Evolutionary conservation across 805 yeast species (phyloP).

Genomic region (Barnettozyma sp.): DNA sequence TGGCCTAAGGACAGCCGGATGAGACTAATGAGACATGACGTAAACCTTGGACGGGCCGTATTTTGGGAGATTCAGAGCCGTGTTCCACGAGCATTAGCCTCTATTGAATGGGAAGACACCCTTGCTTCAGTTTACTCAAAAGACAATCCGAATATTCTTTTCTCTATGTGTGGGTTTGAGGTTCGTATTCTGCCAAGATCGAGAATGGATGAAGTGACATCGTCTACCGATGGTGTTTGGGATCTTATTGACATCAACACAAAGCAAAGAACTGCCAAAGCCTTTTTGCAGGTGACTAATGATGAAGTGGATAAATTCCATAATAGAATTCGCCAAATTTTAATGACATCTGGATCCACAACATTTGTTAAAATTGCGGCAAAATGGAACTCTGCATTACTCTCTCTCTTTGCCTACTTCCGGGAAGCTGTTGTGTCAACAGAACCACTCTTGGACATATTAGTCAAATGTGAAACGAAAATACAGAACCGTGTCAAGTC

Average conservation of each 20-base stretch:
- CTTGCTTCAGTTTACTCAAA: conserved; percentile 83
- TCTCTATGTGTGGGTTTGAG: conserved; percentile 94
- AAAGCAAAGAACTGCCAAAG: conserved; percentile 84
- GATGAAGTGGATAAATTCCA: conserved; percentile 76
- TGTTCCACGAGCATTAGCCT: conserved; percentile 67
- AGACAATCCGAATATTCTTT: conserved; percentile 83
- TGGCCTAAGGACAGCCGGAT: conserved; percentile 94
- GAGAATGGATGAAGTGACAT: conserved; percentile 46
- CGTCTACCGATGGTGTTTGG: conserved; percentile 86
- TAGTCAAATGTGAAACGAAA: conserved; percentile 88
- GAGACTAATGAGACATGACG: conserved; percentile 87
- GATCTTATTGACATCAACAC: conserved; percentile 63
- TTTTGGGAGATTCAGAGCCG: conserved; percentile 85
- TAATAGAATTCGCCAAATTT: conserved; percentile 77
- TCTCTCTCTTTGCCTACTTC: conserved; percentile 80
- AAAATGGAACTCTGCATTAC: conserved; percentile 91
- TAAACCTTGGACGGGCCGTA: conserved; percentile 83
- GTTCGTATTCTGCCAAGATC: conserved; percentile 76
- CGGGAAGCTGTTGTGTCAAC: conserved; percentile 92
- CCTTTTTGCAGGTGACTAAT: conserved; percentile 74
- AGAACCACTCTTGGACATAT: conserved; percentile 62
- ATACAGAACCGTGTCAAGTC: conserved; percentile 91
- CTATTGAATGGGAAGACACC: conserved; percentile 72
- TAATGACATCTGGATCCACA: conserved; percentile 94
- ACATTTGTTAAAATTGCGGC: conserved; percentile 92